These are phyloP conservation scores for Trichoderma atroviride DNA, from an alignment of 2,329 filamentous ascomycete genomes.

Conservation along the genomic window DNA sequence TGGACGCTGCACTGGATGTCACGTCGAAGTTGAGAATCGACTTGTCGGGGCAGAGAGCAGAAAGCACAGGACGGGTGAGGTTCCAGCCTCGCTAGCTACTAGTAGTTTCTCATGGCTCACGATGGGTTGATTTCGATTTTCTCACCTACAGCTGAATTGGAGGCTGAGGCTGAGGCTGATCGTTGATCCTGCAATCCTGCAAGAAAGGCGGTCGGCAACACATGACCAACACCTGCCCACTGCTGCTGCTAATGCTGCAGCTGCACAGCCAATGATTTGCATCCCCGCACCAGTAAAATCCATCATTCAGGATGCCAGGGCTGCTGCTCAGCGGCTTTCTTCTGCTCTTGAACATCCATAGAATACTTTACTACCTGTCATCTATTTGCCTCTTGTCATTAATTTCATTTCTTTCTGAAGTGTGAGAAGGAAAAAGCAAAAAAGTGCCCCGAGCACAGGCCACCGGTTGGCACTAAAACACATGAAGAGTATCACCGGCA, in stretches of 20 bases:
- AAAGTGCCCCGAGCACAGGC: background rate
- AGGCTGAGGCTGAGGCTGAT: background rate
- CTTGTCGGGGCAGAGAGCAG: background rate
- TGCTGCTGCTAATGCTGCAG: background rate
- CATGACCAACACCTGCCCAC: conserved; percentile 9
- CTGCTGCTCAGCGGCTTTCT: background rate
- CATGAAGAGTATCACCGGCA: background rate
- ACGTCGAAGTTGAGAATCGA: background rate
- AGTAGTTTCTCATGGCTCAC: background rate
- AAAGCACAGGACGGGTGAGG: background rate
- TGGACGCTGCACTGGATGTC: background rate
- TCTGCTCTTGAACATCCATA: background rate
- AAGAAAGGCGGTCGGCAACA: background rate
- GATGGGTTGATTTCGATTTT: background rate
- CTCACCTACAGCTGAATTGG: background rate
- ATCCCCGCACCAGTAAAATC: background rate
- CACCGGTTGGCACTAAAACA: background rate
- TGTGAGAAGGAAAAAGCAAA: background rate
- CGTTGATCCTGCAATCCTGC: background rate
- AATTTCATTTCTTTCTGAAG: background rate
- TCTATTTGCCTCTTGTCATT: background rate
- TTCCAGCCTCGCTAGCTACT: background rate
- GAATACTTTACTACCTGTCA: background rate
- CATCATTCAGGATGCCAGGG: background rate
- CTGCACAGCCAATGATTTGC: background rate